Percentiles rank a stretch among this genome's conserved stretches.
These are phyloP conservation scores for Leccinum pellstonianum DNA, from an alignment of 768 basidiomycete species.

Conservation along the genomic window DNA sequence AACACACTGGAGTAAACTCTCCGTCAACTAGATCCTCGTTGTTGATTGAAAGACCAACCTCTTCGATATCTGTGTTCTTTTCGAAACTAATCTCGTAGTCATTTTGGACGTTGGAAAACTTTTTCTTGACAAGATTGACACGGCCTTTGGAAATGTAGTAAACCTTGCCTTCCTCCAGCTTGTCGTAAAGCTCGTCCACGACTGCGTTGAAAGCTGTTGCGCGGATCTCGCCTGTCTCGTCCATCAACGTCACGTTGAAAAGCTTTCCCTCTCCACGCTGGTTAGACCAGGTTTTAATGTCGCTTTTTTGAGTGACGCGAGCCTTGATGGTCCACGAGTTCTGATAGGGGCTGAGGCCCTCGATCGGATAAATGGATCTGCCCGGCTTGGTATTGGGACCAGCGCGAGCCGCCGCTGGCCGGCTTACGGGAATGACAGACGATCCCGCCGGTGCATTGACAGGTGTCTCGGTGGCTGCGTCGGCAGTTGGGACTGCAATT, in stretches of 20 bases:
- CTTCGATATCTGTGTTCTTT: constrained; percentile 78
- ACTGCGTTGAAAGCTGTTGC: constrained; percentile 88
- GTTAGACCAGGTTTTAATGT: constrained; percentile 89
- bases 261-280: constrained; percentile 90
- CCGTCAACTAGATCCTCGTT: constrained; percentile 3
- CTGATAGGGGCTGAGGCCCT: constrained; percentile 92
- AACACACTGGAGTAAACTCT: constrained; percentile 55
- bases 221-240: constrained; percentile 89
- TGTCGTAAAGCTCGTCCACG: constrained; percentile 81
- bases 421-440: constrained; percentile 23
- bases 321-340: constrained; percentile 99
- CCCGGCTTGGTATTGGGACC: constrained; percentile 18
- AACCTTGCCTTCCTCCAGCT: constrained; percentile 87
- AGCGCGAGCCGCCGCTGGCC: constrained; percentile 8
- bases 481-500: constrained; percentile 33
- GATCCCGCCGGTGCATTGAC: constrained; percentile 29
- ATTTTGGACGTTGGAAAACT: constrained; percentile 85
- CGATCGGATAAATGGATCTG: constrained; percentile 72
- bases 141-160: constrained; percentile 89
- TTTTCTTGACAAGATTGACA: constrained; percentile 95
- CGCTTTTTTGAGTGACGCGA: constrained; percentile 84
- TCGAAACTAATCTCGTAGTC: constrained; percentile 94
- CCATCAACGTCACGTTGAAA: constrained; percentile 91
- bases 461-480: constrained; percentile 23
- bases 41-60: constrained; percentile 45